phyloP scores from a whole-genome alignment of 148 eudicot genomes.

The Nyssa sinensis region DNA sequence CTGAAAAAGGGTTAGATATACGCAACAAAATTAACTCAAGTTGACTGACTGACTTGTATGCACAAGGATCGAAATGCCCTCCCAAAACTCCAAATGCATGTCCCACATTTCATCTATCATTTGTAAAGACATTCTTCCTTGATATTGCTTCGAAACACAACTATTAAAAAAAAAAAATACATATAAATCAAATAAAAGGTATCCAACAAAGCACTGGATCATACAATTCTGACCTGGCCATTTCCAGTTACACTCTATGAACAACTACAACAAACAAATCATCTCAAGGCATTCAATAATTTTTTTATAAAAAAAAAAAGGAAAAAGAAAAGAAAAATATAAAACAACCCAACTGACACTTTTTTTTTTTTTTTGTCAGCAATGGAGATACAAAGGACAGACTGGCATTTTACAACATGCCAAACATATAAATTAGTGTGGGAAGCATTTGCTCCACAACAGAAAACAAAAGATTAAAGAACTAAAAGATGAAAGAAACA shows the following conservation, averaged over 20 bases:
- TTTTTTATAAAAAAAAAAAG: background rate
- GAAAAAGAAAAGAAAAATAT: background rate
- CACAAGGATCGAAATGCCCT: no score
- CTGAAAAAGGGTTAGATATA: no score
- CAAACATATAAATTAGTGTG: slow-evolving; percentile 11
- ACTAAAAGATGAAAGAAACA: slow-evolving; percentile 6
- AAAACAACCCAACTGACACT: slow-evolving; percentile 15
- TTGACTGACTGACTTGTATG: no score
- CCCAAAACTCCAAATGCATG: no score
- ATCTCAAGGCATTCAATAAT: background rate
- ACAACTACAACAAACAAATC: background rate
- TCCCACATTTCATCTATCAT: no score
- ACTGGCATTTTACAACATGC: slow-evolving; percentile 17
- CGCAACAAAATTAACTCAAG: no score
- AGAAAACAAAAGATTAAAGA: background rate
- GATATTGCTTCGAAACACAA: background rate
- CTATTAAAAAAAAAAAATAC: background rate
- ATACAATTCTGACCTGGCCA: slow-evolving; percentile 19
- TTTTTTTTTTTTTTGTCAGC: no score
- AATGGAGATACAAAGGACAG: background rate
- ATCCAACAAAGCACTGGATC: slow-evolving; percentile 18
- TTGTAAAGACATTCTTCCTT: background rate
- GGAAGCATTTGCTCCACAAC: slow-evolving; percentile 26
- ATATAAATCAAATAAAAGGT: slow-evolving; percentile 1
- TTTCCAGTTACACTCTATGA: slow-evolving; percentile 15